Evolutionary conservation across 164 flowering plant genomes (phyloP).

Genomic region (Stephania japonica): DNA sequence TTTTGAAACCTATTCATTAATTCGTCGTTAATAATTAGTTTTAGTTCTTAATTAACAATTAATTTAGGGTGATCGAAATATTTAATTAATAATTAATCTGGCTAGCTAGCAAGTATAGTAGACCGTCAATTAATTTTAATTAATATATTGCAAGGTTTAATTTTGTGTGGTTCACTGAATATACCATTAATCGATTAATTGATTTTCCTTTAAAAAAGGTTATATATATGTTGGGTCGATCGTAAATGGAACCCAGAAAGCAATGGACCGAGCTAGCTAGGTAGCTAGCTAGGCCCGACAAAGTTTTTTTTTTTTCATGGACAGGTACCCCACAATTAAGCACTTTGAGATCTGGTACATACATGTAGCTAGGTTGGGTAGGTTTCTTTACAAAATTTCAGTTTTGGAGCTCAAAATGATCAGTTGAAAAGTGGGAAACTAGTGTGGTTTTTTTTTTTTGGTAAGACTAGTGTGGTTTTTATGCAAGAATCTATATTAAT

Average conservation of each 20-base stretch:
- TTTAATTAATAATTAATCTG: too few relatives aligned
- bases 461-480: too few relatives aligned
- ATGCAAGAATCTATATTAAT: too few relatives aligned
- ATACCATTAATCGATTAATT: not conserved
- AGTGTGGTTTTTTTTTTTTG: too few relatives aligned
- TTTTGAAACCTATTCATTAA: too few relatives aligned
- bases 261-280: not conserved
- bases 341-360: too few relatives aligned
- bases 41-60: not conserved
- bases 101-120: not conserved
- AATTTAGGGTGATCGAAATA: too few relatives aligned
- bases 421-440: not conserved
- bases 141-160: not conserved
- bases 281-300: not conserved
- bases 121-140: not conserved
- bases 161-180: not conserved
- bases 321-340: too few relatives aligned
- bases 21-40: not conserved
- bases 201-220: too few relatives aligned
- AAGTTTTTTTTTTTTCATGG: not conserved
- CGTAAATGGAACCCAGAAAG: not conserved
- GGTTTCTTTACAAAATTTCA: not conserved
- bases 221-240: too few relatives aligned
- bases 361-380: too few relatives aligned
- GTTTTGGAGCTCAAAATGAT: too few relatives aligned